These are phyloP conservation scores for Curvularia sp. DNA, from an alignment of 2,329 filamentous ascomycete species.

Conservation along the genomic window DNA sequence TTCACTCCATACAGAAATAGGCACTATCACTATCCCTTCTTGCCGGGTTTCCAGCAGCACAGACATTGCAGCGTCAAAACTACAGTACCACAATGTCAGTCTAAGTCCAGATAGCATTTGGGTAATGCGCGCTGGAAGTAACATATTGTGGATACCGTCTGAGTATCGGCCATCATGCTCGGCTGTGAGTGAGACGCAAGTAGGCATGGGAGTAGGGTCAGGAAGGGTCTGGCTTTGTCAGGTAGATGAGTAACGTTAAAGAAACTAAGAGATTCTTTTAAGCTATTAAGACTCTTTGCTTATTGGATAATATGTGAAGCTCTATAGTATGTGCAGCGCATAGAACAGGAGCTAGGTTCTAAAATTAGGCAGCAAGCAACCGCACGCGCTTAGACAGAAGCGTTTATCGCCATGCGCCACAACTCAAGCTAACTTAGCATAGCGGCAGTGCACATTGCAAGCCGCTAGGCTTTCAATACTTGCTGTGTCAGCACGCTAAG, in stretches of 20 bases:
- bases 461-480: background rate
- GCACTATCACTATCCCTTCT: conserved; percentile 19
- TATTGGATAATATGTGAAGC: no score
- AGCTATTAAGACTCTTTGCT: no score
- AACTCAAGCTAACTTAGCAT: background rate
- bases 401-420: background rate
- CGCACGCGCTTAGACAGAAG: background rate
- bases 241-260: no score
- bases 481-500: background rate
- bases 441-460: background rate
- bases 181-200: conserved; percentile 17
- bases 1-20: conserved; percentile 26
- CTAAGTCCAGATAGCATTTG: conserved; percentile 25
- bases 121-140: conserved; percentile 27
- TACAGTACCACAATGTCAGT: background rate
- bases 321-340: no score
- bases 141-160: conserved; percentile 31
- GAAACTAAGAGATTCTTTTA: no score
- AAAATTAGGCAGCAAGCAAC: background rate
- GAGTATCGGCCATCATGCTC: conserved; percentile 33
- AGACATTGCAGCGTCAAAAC: background rate
- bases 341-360: background rate
- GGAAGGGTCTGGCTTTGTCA: no score
- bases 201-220: no score
- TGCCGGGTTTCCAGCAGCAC: background rate